Conservation (phyloP, 306 rosid genomes). For the Cercis canadensis region DNA sequence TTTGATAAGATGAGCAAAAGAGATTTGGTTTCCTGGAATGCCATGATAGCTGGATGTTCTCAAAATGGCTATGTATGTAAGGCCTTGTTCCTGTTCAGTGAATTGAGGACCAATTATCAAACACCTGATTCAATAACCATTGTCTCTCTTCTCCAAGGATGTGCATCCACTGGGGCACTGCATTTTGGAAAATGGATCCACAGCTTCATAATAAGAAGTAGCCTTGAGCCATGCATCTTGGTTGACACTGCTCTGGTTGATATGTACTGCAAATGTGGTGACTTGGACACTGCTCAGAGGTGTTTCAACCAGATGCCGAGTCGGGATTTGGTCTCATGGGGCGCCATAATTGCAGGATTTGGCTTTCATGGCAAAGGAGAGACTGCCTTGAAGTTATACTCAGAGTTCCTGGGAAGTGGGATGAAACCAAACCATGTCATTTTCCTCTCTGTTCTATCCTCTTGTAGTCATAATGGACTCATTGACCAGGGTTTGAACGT, state of each 20-base stretch:
- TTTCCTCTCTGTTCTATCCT: constrained; percentile 72
- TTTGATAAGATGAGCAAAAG: constrained; percentile 58
- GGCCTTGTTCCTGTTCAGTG: constrained; percentile 59
- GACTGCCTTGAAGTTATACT: constrained; percentile 59
- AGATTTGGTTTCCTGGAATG: constrained; percentile 88
- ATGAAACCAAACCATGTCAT: constrained; percentile 70
- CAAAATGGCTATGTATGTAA: constrained; percentile 62
- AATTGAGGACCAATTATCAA: constrained; percentile 59
- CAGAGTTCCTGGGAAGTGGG: constrained; percentile 58
- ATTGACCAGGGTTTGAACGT: constrained; percentile 63
- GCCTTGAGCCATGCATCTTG: constrained; percentile 57
- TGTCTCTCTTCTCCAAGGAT: constrained; percentile 77
- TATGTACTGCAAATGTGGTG: constrained; percentile 86
- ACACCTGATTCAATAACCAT: constrained; percentile 75
- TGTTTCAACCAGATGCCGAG: constrained; percentile 63
- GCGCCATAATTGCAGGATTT: constrained; percentile 72
- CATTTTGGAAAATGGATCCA: constrained; percentile 78
- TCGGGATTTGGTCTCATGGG: constrained; percentile 74
- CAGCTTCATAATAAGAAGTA: constrained; percentile 53
- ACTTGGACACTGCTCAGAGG: constrained; percentile 60
- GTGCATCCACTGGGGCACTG: constrained; percentile 71
- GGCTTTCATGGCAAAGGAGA: constrained; percentile 80
- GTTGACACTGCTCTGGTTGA: constrained; percentile 81
- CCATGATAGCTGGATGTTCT: constrained; percentile 65
- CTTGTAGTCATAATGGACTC: constrained; percentile 84